Percentiles rank a stretch among this genome's conserved stretches.
Evolutionary conservation across 495 filamentous ascomycete genomes (phyloP).

Genomic region (Pyrenula aspistea): DNA sequence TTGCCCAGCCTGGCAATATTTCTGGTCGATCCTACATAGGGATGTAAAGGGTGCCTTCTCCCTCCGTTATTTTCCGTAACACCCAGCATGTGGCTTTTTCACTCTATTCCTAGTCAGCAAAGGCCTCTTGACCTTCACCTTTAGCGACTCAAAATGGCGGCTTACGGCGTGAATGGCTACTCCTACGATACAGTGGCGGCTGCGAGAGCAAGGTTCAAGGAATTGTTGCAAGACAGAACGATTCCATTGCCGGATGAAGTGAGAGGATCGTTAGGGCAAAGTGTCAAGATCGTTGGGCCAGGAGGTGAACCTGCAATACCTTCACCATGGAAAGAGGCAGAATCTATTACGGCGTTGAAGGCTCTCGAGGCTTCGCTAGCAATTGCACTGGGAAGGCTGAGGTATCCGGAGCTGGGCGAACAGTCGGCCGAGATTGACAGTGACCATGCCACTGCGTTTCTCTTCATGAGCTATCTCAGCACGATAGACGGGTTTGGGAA

Average conservation of each 20-base stretch:
- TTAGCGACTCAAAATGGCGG: not conserved
- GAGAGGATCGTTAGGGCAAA: not conserved
- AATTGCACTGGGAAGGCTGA: constrained; percentile 49
- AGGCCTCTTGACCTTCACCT: not conserved
- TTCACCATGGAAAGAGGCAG: constrained; percentile 59
- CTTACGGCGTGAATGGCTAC: not conserved
- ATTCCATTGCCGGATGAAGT: not conserved
- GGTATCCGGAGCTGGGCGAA: constrained; percentile 25
- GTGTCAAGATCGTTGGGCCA: constrained; percentile 11
- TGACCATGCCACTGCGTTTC: constrained; percentile 39
- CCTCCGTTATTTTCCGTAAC: not conserved
- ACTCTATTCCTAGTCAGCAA: not conserved
- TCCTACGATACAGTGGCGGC: not conserved
- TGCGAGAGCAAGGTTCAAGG: not conserved
- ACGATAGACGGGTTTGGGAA: constrained; percentile 61
- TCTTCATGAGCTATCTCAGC: constrained; percentile 62
- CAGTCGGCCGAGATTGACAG: constrained; percentile 6
- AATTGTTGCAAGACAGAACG: not conserved
- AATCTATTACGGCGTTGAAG: constrained; percentile 55
- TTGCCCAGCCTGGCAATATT: not conserved
- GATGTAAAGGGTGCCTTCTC: not conserved
- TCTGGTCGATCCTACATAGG: not conserved
- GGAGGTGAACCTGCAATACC: constrained; percentile 23
- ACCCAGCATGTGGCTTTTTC: not conserved
- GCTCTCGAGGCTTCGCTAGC: constrained; percentile 57